Evolutionary conservation across 139 green algal species (phyloP).

Genomic region (Tetraselmis striata): DNA sequence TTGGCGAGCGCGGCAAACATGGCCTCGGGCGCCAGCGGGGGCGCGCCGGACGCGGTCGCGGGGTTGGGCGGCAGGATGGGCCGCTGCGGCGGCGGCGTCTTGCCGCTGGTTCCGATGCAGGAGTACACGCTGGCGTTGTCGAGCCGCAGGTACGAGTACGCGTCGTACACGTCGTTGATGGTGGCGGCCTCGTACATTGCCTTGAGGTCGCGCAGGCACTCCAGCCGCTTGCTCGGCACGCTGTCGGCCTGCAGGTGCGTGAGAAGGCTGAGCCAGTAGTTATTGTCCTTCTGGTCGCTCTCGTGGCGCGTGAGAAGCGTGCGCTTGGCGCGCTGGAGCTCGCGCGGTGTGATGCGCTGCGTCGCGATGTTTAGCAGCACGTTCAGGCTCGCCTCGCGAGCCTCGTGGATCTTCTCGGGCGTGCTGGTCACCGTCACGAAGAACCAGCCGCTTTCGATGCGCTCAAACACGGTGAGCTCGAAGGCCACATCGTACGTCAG

Average conservation of each 20-base stretch:
- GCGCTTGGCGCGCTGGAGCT: constrained; percentile 66
- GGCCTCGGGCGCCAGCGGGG: neutral
- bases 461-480: constrained; percentile 65
- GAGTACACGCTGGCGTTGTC: constrained; percentile 57
- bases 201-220: constrained; percentile 80
- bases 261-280: neutral
- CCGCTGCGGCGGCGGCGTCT: neutral
- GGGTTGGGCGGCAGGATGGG: neutral
- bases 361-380: constrained; percentile 66
- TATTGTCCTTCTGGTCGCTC: constrained; percentile 79
- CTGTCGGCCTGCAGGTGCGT: constrained; percentile 14
- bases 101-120: constrained; percentile 70
- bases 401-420: constrained; percentile 91
- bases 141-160: constrained; percentile 69
- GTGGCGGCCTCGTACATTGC: constrained; percentile 75
- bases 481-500: constrained; percentile 99
- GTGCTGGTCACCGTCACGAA: constrained; percentile 87
- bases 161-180: constrained; percentile 83
- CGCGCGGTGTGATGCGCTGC: constrained; percentile 56
- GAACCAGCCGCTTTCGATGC: constrained; percentile 67
- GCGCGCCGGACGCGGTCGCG: neutral
- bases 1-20: neutral
- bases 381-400: constrained; percentile 67
- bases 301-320: constrained; percentile 94
- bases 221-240: constrained; percentile 79